Percentiles rank a stretch among this genome's conserved stretches.
Conservation (phyloP, 2,329 filamentous ascomycete genomes). For the Aureobasidium lini region DNA sequence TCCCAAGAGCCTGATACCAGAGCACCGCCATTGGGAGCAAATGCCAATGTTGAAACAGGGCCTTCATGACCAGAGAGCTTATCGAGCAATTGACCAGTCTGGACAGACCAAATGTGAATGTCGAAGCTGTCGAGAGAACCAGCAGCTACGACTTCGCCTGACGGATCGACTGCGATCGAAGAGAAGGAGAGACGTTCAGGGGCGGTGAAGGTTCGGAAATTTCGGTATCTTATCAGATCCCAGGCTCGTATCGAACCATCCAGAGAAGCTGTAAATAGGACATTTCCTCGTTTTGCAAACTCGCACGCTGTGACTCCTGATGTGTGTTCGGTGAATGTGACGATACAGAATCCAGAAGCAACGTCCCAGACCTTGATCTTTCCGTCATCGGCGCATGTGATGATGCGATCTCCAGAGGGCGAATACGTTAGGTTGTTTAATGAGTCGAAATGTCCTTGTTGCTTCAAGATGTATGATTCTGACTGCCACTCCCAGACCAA, state of each 20-base stretch:
- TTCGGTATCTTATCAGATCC: constrained; percentile 92
- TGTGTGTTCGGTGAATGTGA: constrained; percentile 95
- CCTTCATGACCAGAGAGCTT: constrained; percentile 88
- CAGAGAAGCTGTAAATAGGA: constrained; percentile 88
- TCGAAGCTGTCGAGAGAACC: constrained; percentile 95
- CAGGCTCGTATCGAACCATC: constrained; percentile 93
- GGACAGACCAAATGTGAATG: constrained; percentile 96
- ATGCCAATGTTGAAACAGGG: constrained; percentile 79
- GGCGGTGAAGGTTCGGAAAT: constrained; percentile 95
- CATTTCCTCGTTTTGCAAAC: constrained; percentile 90
- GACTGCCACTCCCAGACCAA: constrained; percentile 99
- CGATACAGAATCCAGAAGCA: constrained; percentile 92
- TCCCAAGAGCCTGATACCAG: constrained; percentile 96
- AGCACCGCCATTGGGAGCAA: constrained; percentile 75
- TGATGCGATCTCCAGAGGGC: constrained; percentile 83
- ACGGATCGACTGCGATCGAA: constrained; percentile 91
- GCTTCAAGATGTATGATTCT: constrained; percentile 96
- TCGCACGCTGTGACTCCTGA: constrained; percentile 91
- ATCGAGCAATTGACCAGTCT: constrained; percentile 91
- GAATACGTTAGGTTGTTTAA: constrained; percentile 93
- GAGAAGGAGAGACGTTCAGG: constrained; percentile 87
- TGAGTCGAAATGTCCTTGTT: constrained; percentile 93
- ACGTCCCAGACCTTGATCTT: constrained; percentile 99
- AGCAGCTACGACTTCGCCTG: constrained; percentile 90
- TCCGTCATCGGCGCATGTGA: constrained; percentile 91